Percentiles rank a stretch among this genome's conserved stretches.
Evolutionary conservation across 1,284 basidiomycete species (phyloP).

Genomic region (Leccinum insigne): DNA sequence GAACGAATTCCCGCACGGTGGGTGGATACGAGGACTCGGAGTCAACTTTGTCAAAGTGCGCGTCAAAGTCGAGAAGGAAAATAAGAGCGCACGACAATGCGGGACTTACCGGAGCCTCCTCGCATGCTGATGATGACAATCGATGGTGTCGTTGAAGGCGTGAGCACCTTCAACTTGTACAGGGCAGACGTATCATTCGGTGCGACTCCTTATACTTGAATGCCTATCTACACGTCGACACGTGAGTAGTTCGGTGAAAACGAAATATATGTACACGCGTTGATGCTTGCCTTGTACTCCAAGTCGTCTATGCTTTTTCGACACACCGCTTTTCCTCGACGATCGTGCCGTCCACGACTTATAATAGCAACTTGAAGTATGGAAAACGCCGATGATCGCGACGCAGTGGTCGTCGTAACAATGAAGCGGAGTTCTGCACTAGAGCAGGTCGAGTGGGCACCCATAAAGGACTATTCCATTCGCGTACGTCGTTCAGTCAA

Average conservation of each 20-base stretch:
- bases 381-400: slow-evolving; percentile 90
- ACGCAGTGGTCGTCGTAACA: slow-evolving; percentile 99
- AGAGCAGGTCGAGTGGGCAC: slow-evolving; percentile 62
- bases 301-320: slow-evolving; percentile 99
- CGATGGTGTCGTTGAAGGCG: slow-evolving; percentile 27
- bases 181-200: slow-evolving; percentile 35
- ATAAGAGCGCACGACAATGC: slow-evolving; percentile 74
- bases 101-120: slow-evolving; percentile 92
- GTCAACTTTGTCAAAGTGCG: slow-evolving; percentile 48
- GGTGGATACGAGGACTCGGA: slow-evolving; percentile 57
- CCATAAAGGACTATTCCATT: slow-evolving; percentile 94
- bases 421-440: slow-evolving; percentile 75
- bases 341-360: slow-evolving; percentile 70
- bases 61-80: slow-evolving; percentile 88
- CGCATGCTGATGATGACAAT: slow-evolving; percentile 93
- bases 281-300: slow-evolving; percentile 74
- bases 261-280: neutral
- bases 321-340: slow-evolving; percentile 98
- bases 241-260: neutral
- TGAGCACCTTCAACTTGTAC: slow-evolving; percentile 14
- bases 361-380: slow-evolving; percentile 64
- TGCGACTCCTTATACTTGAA: slow-evolving; percentile 82
- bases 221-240: slow-evolving; percentile 68
- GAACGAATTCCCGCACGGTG: slow-evolving; percentile 78
- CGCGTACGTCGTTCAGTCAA: slow-evolving; percentile 60